Evolutionary conservation across 2,329 filamentous ascomycete genomes (phyloP), one percentile per base, ranked within the genome.

Genomic region (Aspergillus pseudoterreus): DNA sequence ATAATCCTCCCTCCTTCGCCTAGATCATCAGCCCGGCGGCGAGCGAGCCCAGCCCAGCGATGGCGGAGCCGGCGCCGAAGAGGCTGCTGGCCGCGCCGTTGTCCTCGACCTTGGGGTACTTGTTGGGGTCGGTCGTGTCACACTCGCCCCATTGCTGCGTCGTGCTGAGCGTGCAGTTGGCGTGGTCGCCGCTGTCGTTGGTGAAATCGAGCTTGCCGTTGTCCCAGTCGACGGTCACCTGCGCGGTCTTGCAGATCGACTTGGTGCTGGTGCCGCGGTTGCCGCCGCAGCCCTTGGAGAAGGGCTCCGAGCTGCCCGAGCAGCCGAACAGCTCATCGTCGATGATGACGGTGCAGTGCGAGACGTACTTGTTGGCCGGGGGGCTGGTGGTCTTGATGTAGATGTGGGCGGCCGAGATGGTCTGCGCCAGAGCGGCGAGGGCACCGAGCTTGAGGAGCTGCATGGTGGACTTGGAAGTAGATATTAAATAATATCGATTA

Each of bases 181-280:
- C 55, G n/a, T 48, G 33, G 30, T 50, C 24, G 12, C 51, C 50
- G 3, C 50, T 22, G 14, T 24, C n/a, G 41, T 43, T 39, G 36
- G 47, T 30, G 46, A 51, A 52, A 6, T 39, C 32, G 12, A 57
- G 35, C n/a, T 42, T 6, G 43, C 50, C 55, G 43, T 54, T 53
- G 35, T 51, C 24, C 57, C 55, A 49, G 48, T 53, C 21, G 27
- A 56, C 50, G 5, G 45, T 51, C 27, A 56, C 44, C 17, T 45
- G 27, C 33, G 46, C 35, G 8, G 38, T 47, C 9, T 46, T 30
- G 24, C 50, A 53, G 49, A 54, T 54, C n/a, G 41, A 19, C 43
- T 51, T 49, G 50, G 38, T 47, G 42, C 42, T 55, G 51, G 58
- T 60, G 58, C 52, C 64, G 2, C 57, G 51, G 53, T 63, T 67